Conservation (phyloP, 192 early-diverging fungal genomes). For the Lunasporangiospora selenospora region DNA sequence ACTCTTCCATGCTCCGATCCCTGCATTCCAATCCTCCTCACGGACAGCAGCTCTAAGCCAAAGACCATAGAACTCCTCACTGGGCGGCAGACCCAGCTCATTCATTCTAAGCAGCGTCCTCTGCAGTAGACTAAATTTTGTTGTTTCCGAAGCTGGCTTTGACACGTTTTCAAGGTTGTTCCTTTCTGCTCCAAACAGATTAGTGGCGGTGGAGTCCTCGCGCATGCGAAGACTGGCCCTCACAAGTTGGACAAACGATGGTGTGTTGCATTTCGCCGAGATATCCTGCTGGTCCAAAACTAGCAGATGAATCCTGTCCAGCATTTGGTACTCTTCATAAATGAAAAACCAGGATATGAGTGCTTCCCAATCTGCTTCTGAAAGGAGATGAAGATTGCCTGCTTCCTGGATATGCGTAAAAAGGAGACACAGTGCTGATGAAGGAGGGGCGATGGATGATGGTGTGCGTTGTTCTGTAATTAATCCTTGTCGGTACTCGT, state of each 20-base stretch:
- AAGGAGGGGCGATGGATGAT: conserved; percentile 32
- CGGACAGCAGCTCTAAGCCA: conserved; percentile 13
- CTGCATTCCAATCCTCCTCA: conserved; percentile 14
- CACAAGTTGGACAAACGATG: too few relatives aligned
- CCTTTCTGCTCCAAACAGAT: too few relatives aligned
- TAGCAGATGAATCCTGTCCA: conserved; percentile 5
- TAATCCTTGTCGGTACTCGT: neutral
- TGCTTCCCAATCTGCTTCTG: conserved; percentile 20
- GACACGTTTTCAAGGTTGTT: too few relatives aligned
- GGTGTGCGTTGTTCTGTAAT: conserved; percentile 8
- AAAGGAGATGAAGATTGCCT: neutral
- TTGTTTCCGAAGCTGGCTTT: too few relatives aligned
- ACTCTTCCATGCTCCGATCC: conserved; percentile 13
- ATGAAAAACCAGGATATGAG: conserved; percentile 27
- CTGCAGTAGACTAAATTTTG: too few relatives aligned
- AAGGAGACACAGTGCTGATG: conserved; percentile 12
- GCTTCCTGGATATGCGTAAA: conserved; percentile 1
- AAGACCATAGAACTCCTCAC: conserved; percentile 1
- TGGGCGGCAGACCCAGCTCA: neutral
- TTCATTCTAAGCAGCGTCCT: too few relatives aligned
- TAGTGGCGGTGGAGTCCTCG: too few relatives aligned
- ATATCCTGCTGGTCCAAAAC: neutral
- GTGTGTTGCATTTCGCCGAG: neutral
- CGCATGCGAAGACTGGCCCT: too few relatives aligned
- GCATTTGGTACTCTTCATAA: conserved; percentile 2